Base-by-base conservation (phyloP, 2,329 filamentous ascomycete species). In the Colletotrichum sp. region DNA sequence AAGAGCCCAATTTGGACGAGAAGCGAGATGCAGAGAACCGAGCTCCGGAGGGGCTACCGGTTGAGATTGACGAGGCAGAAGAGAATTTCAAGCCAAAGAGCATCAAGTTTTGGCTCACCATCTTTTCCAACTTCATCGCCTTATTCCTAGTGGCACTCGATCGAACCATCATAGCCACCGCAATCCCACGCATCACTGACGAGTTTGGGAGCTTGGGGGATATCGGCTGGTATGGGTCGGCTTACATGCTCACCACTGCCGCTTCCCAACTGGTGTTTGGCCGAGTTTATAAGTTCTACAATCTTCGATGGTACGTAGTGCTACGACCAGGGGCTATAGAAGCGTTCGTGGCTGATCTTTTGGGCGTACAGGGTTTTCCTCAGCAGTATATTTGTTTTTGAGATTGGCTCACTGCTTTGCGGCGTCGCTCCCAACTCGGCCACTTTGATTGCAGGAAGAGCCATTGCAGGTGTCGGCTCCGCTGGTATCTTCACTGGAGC, bases 221-320 rank as follows among this genome's bases (percentile, higher is more conserved):
- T 76, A 90, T 93, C 72, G 91, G 91, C 67, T 93, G 91, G 91
- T 93, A 93, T 80, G 91, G 89, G 7, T 90, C 89, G 48, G 88
- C 90, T 2, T 92, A 92, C 80, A 89, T 92, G 86, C 84, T 93
- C 77, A 91, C 91, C 15, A 90, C 89, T 4, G 87, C 89, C 8
- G 89, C 89, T n/a, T 88, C 86, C 22, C 87, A 89, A 78, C 82
- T 89, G 22, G 77, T 89, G 18, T 89, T 88, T 78, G 88, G 88
- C 28, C 83, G 87, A 67, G 83, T 90, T 48, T 90, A 88, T 81
- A 88, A 86, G 78, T 87, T 88, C 73, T 90, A 89, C 74, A 84
- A 87, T 65, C 85, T 86, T 76, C 89, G 86, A 78, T 84, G 80
- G 84, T 89, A 77, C 77, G 58, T 27, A 32, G 22, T 25, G 52